Evolutionary conservation across 1,284 basidiomycete genomes (phyloP).

Genomic region (Fomes fomentarius): DNA sequence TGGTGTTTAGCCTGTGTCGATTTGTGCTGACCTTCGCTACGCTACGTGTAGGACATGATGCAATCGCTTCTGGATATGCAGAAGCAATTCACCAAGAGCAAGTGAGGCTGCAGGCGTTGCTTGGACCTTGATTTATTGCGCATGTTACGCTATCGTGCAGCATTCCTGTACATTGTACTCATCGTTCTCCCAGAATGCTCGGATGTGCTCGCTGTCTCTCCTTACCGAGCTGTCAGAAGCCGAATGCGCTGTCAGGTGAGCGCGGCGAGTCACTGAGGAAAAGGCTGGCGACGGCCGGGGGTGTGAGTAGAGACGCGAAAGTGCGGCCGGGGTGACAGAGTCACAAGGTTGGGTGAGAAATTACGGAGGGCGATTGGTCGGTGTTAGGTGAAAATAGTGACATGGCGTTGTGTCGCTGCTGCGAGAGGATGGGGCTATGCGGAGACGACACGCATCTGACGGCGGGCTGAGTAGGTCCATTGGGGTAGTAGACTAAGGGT

Average conservation of each 20-base stretch:
- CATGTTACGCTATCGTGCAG: slow-evolving; percentile 2
- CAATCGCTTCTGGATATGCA: slow-evolving; percentile 24
- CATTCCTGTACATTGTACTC: neutral
- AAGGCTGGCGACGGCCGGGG: too few species aligned
- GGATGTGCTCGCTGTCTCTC: too few species aligned
- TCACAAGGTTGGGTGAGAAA: too few species aligned
- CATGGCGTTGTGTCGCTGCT: too few species aligned
- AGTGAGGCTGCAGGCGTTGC: slow-evolving; percentile 3
- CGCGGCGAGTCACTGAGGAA: too few species aligned
- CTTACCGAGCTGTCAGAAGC: neutral
- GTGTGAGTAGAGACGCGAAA: too few species aligned
- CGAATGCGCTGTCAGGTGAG: neutral
- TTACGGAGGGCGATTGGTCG: too few species aligned
- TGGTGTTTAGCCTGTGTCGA: neutral
- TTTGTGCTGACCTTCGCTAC: neutral
- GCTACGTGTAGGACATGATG: slow-evolving; percentile 23
- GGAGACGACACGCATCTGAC: too few species aligned
- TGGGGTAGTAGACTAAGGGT: slow-evolving; percentile 1
- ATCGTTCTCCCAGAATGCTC: neutral
- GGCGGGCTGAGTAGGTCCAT: neutral
- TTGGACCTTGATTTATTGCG: neutral
- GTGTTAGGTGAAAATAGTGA: too few species aligned
- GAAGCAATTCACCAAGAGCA: slow-evolving; percentile 8
- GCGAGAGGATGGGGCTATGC: too few species aligned
- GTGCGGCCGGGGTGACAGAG: too few species aligned